Conservation (phyloP, 148 eudicot genomes). For the Drosera capensis region DNA sequence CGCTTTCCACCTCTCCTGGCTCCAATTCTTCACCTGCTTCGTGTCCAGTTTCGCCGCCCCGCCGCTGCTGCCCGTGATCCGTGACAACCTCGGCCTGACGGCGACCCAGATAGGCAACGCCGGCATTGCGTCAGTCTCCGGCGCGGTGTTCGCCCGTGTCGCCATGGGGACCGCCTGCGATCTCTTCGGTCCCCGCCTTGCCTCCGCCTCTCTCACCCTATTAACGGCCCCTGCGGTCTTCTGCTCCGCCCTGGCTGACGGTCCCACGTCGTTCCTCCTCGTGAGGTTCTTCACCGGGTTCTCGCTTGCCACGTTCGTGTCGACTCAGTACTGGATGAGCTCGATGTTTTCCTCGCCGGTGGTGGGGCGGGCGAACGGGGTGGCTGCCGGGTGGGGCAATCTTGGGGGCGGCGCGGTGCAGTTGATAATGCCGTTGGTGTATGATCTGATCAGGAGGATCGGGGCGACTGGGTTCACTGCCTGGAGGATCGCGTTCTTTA, state of each 20-base stretch:
- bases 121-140: slow-evolving; percentile 72
- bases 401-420: slow-evolving; percentile 85
- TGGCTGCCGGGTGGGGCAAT: slow-evolving; percentile 89
- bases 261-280: slow-evolving; percentile 27
- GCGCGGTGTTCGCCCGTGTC: slow-evolving; percentile 59
- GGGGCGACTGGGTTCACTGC: slow-evolving; percentile 43
- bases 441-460: slow-evolving; percentile 16
- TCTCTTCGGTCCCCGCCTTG: slow-evolving; percentile 60
- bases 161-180: slow-evolving; percentile 83
- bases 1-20: slow-evolving; percentile 76
- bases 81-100: slow-evolving; percentile 53
- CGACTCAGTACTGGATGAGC: slow-evolving; percentile 93
- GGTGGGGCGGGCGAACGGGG: slow-evolving; percentile 64
- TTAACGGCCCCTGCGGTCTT: slow-evolving; percentile 59
- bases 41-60: slow-evolving; percentile 83
- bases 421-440: slow-evolving; percentile 73
- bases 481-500: slow-evolving; percentile 64
- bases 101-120: slow-evolving; percentile 73
- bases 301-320: slow-evolving; percentile 78
- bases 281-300: slow-evolving; percentile 70
- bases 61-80: slow-evolving; percentile 63
- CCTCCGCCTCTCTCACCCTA: slow-evolving; percentile 53
- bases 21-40: slow-evolving; percentile 65
- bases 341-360: slow-evolving; percentile 64
- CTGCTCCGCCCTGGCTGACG: slow-evolving; percentile 20